A percentile compares a stretch with the other conserved stretches of the same genome.
Evolutionary conservation across 179 eudicot genomes (phyloP).

Genomic region (Corrigiola litoralis): DNA sequence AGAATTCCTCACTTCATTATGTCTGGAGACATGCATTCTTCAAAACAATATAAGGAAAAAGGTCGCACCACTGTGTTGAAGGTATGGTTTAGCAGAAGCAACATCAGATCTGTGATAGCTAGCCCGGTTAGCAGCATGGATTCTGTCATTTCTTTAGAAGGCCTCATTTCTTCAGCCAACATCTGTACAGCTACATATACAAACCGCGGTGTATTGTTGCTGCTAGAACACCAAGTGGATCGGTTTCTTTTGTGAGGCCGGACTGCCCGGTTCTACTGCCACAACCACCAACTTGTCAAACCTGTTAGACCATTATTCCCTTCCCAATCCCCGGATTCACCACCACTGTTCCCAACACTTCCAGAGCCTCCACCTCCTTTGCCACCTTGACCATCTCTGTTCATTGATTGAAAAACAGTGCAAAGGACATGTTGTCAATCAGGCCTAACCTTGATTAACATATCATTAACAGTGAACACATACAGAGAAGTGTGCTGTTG

Average conservation of each 20-base stretch:
- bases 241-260: not conserved
- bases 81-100: not conserved
- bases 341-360: not conserved
- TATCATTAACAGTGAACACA: no score
- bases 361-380: slow-evolving; percentile 1
- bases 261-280: slow-evolving; percentile 7
- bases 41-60: not conserved
- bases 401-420: not conserved
- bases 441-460: no score
- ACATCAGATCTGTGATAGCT: not conserved
- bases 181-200: not conserved
- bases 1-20: not conserved
- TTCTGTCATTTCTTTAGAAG: not conserved
- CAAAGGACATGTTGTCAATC: no score
- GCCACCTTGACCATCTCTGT: slow-evolving; percentile 9
- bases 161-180: not conserved
- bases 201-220: not conserved
- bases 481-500: no score
- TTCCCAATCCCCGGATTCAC: not conserved
- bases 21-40: not conserved
- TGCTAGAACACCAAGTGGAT: not conserved
- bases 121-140: not conserved
- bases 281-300: slow-evolving; percentile 11
- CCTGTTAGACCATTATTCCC: not conserved
- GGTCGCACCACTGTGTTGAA: not conserved